Evolutionary conservation across 257 asterid species (phyloP).

Genomic region (Marsdenia floribunda): DNA sequence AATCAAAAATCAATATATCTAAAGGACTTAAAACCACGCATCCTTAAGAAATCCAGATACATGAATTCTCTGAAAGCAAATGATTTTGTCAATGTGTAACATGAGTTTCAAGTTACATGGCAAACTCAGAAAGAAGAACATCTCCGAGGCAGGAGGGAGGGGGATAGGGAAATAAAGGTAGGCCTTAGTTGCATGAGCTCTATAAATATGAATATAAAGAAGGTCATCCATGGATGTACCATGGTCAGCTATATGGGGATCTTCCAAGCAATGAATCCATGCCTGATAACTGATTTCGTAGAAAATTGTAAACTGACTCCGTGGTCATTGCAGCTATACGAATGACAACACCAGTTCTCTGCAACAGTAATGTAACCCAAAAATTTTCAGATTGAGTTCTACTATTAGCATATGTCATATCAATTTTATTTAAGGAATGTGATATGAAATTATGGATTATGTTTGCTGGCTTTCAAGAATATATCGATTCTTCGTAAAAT

Average conservation of each 20-base stretch:
- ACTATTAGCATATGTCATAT: not conserved
- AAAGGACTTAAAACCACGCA: not conserved
- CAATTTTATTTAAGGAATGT: not conserved
- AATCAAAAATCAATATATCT: not conserved
- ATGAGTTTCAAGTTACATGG: not conserved
- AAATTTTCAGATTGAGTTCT: too few relatives aligned
- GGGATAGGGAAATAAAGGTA: not conserved
- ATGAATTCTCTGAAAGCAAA: not conserved
- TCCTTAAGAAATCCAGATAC: not conserved
- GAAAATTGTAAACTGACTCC: slow-evolving; percentile 70
- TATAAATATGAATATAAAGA: not conserved
- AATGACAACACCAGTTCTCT: slow-evolving; percentile 53
- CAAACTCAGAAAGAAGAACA: not conserved
- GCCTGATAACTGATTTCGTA: slow-evolving; percentile 55
- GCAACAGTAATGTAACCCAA: not conserved
- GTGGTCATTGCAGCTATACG: slow-evolving; percentile 81
- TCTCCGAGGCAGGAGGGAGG: not conserved
- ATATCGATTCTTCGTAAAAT: too few relatives aligned
- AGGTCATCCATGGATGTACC: not conserved
- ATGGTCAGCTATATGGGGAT: slow-evolving; percentile 44
- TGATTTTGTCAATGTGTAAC: not conserved
- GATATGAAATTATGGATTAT: not conserved
- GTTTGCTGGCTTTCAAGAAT: not conserved
- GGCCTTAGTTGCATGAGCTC: not conserved
- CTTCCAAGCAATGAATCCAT: slow-evolving; percentile 70